These are phyloP conservation scores for Trichoderma erinaceum DNA, from an alignment of 495 filamentous ascomycete genomes.

Conservation along the genomic window DNA sequence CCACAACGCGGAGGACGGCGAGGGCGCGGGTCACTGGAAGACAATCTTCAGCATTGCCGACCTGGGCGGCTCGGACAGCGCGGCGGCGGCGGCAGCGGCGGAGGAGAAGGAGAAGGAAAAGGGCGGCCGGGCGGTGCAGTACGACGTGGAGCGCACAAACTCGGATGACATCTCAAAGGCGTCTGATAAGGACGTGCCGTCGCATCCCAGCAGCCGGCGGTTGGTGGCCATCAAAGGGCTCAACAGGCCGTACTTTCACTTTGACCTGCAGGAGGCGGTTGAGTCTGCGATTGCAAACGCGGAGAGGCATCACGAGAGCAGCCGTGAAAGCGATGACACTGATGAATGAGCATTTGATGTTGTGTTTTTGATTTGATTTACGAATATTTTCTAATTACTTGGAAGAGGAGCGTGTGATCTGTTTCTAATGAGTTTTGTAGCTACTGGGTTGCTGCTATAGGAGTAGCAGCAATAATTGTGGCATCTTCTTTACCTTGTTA, in stretches of 20 bases:
- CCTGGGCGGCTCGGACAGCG: slow-evolving; percentile 14
- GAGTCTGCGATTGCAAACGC: slow-evolving; percentile 67
- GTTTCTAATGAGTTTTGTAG: background rate
- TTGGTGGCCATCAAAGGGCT: slow-evolving; percentile 36
- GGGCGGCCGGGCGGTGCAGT: slow-evolving; percentile 7
- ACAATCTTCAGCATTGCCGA: slow-evolving; percentile 14
- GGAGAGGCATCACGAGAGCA: background rate
- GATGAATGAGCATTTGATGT: background rate
- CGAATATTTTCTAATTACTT: background rate
- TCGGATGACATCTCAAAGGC: slow-evolving; percentile 18
- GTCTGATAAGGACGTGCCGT: slow-evolving; percentile 18
- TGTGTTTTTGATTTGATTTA: background rate
- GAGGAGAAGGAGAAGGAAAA: slow-evolving; percentile 16
- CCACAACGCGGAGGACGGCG: slow-evolving; percentile 6
- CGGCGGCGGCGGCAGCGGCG: background rate
- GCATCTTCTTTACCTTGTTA: no score
- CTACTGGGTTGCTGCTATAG: background rate
- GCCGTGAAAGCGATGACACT: no score
- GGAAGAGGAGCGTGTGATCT: background rate
- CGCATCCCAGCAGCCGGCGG: slow-evolving; percentile 19
- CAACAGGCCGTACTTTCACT: slow-evolving; percentile 49
- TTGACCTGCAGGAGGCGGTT: slow-evolving; percentile 72
- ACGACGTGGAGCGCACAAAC: slow-evolving; percentile 18
- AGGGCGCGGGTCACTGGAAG: slow-evolving; percentile 12
- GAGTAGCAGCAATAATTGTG: no score